Evolutionary conservation across 257 asterid genomes (phyloP), one percentile per base, ranked within the genome.

Genomic region (Ilex asprella): DNA sequence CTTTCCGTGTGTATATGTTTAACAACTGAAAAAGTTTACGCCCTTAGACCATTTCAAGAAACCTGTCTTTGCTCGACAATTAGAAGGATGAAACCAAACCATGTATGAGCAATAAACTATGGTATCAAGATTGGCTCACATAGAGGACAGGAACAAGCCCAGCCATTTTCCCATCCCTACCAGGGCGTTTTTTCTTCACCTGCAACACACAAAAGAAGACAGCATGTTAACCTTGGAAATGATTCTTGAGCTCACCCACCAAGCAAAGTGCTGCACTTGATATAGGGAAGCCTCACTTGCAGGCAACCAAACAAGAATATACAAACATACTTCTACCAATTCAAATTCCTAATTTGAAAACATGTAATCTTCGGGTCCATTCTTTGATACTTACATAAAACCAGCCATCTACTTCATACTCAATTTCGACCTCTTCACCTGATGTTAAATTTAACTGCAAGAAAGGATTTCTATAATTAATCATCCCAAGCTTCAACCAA

Each of bases 331-430:
- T 27, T 30, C 44, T 13, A 44, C 27, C 6, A 0, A 51, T 56
- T 54, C 56, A 53, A 31, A 14, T 15, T 60, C 65, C 55, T 55
- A 65, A 65, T 56, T 21, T 50, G 71, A 35, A 35, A 35, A 35
- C 8, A 35, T 35, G 41, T 35, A 5, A 7, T 35, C 41, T 35
- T 35, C 41, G 8, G 8, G 41, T 35, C 27, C 41, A 7, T 35
- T 7, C 8, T 35, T 32, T 39, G 30, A 57, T 70, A 91, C 98
- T 93, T 82, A 93, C 97, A 73, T 84, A 86, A 74, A 70, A 93
- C 99, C 99, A 93, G 76, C 99, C 99, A 79, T 93, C 99, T 63
- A 93, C 97, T 84, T 93, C 99, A 73, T 93, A 79, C 67, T 87
- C 97, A 47, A 93, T 89, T 76, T 89, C 97, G 63, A 93, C 75